These are phyloP conservation scores for Exophiala bonariae DNA, from an alignment of 2,329 filamentous ascomycete genomes.

Conservation along the genomic window DNA sequence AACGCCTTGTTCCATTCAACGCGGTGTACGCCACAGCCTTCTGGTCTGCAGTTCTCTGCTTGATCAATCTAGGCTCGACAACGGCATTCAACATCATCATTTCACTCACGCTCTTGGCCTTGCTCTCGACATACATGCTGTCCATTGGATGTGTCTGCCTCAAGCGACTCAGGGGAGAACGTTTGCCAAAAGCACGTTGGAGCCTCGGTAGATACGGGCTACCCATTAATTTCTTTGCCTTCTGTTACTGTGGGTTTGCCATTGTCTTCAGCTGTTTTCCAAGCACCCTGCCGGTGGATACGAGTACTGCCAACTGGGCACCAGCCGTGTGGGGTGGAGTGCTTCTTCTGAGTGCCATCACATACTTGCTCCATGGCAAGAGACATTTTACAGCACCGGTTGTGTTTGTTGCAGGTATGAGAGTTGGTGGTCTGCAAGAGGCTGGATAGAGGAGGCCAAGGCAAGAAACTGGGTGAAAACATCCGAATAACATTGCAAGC, in stretches of 20 bases:
- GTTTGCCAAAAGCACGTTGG: conserved; percentile 46
- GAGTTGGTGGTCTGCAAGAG: conserved; percentile 11
- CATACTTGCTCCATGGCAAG: conserved; percentile 21
- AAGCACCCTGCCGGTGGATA: conserved; percentile 23
- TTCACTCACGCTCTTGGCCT: conserved; percentile 42
- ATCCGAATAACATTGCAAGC: too few relatives aligned
- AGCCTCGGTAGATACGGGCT: conserved; percentile 46
- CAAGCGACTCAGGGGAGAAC: conserved; percentile 43
- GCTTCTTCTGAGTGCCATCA: conserved; percentile 12
- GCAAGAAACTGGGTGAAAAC: too few relatives aligned
- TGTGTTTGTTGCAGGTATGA: conserved; percentile 24
- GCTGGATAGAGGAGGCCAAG: conserved; percentile 3
- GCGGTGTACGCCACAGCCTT: conserved; percentile 48
- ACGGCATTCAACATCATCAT: conserved; percentile 46
- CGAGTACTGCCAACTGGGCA: conserved; percentile 18
- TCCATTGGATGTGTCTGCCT: conserved; percentile 49
- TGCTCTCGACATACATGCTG: conserved; percentile 46
- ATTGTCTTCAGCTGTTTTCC: conserved; percentile 36
- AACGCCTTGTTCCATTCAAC: conserved; percentile 43
- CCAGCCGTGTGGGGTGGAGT: conserved; percentile 22
- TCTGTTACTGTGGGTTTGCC: conserved; percentile 31
- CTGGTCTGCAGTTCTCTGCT: conserved; percentile 45
- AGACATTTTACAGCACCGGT: conserved; percentile 22
- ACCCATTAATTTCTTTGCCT: conserved; percentile 36
- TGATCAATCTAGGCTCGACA: conserved; percentile 55